Percentiles rank a stretch among this genome's conserved stretches.
These are phyloP conservation scores for Tolypocladium album DNA, from an alignment of 2,329 filamentous ascomycete species.

Conservation along the genomic window DNA sequence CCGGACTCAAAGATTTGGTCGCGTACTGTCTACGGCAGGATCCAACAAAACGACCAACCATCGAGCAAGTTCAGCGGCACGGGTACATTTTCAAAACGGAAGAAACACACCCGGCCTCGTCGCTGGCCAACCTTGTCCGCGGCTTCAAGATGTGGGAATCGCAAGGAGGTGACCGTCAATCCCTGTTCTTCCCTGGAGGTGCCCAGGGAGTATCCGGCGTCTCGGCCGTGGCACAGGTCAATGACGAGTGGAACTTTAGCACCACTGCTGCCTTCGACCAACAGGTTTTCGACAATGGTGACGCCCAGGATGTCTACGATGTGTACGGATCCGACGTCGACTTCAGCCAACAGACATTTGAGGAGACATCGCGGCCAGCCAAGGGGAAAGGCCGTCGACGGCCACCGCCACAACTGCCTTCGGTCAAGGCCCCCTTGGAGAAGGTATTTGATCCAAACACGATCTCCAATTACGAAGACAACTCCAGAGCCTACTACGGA, in stretches of 20 bases:
- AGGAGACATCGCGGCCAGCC: constrained; percentile 40
- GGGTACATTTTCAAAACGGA: constrained; percentile 56
- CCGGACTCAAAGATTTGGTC: constrained; percentile 57
- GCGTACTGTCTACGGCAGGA: constrained; percentile 63
- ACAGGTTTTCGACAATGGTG: constrained; percentile 39
- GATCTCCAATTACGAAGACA: constrained; percentile 53
- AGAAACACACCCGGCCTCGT: constrained; percentile 51
- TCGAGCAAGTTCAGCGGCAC: constrained; percentile 59
- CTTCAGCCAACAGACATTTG: constrained; percentile 31
- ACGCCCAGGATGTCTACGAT: constrained; percentile 49
- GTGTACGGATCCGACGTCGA: constrained; percentile 49
- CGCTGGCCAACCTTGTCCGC: constrained; percentile 54
- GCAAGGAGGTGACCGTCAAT: constrained; percentile 58
- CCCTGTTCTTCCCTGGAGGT: constrained; percentile 49
- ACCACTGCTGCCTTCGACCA: constrained; percentile 55
- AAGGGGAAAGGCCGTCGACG: constrained; percentile 44
- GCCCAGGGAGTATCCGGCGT: constrained; percentile 41
- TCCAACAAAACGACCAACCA: constrained; percentile 56
- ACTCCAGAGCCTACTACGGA: constrained; percentile 50
- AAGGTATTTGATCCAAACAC: constrained; percentile 58
- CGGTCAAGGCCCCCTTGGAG: constrained; percentile 48
- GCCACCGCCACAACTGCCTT: constrained; percentile 47
- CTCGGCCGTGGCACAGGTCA: constrained; percentile 31
- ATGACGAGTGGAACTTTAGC: constrained; percentile 59
- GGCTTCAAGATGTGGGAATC: constrained; percentile 69